Evolutionary conservation across 164 flowering plant genomes (phyloP).

Genomic region (Warburgia ugandensis): DNA sequence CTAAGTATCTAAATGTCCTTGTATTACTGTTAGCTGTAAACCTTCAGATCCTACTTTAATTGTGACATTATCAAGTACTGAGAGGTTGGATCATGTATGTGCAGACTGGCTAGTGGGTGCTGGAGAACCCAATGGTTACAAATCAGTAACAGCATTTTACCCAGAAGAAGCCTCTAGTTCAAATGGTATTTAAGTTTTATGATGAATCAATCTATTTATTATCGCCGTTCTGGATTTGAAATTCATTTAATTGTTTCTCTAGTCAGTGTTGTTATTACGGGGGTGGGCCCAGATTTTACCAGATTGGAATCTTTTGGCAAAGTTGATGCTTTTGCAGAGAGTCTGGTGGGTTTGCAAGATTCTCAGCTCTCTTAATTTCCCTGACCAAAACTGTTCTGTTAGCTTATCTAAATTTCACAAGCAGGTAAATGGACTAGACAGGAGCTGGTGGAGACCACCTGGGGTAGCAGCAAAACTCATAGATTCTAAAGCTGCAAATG

Average conservation of each 20-base stretch:
- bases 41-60: no score
- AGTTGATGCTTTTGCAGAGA: conserved; percentile 87
- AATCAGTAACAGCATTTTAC: conserved; percentile 74
- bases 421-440: conserved; percentile 83
- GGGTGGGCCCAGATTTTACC: conserved; percentile 88
- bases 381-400: background rate
- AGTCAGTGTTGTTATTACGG: conserved; percentile 87
- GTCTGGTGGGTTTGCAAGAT: conserved; percentile 37
- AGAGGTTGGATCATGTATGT: conserved; percentile 5
- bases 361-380: background rate
- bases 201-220: conserved; percentile 2
- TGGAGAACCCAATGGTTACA: conserved; percentile 62
- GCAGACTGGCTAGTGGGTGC: conserved; percentile 83
- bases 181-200: conserved; percentile 42
- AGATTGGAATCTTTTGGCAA: conserved; percentile 90
- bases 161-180: conserved; percentile 56
- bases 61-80: no score
- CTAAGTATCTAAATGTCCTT: no score
- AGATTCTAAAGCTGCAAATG: conserved; percentile 56
- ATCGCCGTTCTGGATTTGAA: conserved; percentile 6
- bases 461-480: conserved; percentile 85
- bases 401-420: background rate
- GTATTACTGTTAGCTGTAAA: no score
- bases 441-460: conserved; percentile 95
- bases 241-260: conserved; percentile 16